phyloP scores from a whole-genome alignment of 371 early-diverging fungal species.

The Mucor saturninus region DNA sequence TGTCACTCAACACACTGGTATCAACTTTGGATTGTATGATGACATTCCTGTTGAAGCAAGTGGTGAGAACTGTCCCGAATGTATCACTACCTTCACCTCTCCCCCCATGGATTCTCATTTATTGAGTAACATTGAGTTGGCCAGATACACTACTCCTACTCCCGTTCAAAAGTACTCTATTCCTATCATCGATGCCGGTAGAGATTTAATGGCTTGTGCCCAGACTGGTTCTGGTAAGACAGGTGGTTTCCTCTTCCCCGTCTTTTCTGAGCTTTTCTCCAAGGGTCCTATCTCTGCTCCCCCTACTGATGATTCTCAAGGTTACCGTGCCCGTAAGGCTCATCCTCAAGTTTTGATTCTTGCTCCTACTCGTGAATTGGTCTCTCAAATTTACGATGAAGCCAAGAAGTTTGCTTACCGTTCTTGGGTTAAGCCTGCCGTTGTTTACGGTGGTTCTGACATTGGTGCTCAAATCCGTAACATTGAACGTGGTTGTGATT shows the following conservation, averaged over 20 bases:
- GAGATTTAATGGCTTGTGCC: conserved; percentile 89
- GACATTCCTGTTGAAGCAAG: conserved; percentile 96
- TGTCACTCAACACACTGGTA: conserved; percentile 81
- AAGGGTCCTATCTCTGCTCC: conserved; percentile 80
- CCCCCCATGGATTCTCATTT: conserved; percentile 87
- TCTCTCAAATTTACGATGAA: conserved; percentile 91
- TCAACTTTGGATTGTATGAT: conserved; percentile 96
- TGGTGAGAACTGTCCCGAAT: conserved; percentile 79
- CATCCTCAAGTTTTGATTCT: conserved; percentile 86
- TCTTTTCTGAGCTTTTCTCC: conserved; percentile 87
- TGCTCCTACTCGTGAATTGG: conserved; percentile 98
- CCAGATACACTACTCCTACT: conserved; percentile 92
- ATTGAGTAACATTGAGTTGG: conserved; percentile 89
- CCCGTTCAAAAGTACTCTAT: conserved; percentile 96
- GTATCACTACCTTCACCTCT: conserved; percentile 64
- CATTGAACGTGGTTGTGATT: conserved; percentile 91
- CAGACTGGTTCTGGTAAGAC: conserved; percentile 97
- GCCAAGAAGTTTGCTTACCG: conserved; percentile 85
- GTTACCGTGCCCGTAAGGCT: conserved; percentile 85
- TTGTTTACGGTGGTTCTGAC: conserved; percentile 96
- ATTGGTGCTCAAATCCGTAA: conserved; percentile 88
- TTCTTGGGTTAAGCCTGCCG: conserved; percentile 89
- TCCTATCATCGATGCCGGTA: conserved; percentile 80
- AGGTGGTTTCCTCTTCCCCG: conserved; percentile 91
- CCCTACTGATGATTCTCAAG: conserved; percentile 56